Percentiles rank a stretch among this genome's conserved stretches.
Conservation (phyloP, 495 filamentous ascomycete species). For the Hypoxylon cercidicola region DNA sequence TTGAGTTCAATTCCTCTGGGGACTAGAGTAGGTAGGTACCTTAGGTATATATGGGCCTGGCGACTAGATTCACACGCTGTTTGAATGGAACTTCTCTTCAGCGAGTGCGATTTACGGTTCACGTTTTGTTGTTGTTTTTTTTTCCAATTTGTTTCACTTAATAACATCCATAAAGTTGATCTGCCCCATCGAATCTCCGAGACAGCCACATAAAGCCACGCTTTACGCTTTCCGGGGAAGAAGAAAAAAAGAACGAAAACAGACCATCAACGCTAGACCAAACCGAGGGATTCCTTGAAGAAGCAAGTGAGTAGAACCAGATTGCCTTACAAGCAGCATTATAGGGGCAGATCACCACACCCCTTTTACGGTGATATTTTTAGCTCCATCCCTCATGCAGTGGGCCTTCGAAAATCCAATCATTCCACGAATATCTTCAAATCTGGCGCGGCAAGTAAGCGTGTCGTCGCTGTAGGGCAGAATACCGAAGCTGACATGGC, state of each 20-base stretch:
- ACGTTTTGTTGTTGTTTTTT: background rate
- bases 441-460: too few species aligned
- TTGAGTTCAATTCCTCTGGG: too few species aligned
- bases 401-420: background rate
- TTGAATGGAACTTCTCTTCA: too few species aligned
- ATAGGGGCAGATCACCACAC: background rate
- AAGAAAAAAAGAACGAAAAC: background rate
- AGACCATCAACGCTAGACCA: background rate
- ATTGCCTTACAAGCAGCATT: too few species aligned
- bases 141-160: background rate
- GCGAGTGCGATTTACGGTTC: background rate
- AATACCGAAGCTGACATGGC: too few species aligned
- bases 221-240: background rate
- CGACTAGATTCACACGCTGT: too few species aligned
- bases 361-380: background rate
- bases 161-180: conserved; percentile 4
- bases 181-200: conserved; percentile 38
- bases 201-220: conserved; percentile 17
- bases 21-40: too few species aligned
- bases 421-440: too few species aligned
- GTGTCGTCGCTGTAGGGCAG: too few species aligned
- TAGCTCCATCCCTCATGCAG: background rate
- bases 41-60: too few species aligned
- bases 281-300: conserved; percentile 12
- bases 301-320: background rate